Conservation (phyloP, 2,329 filamentous ascomycete genomes). For the Phyllosticta ampelicida region DNA sequence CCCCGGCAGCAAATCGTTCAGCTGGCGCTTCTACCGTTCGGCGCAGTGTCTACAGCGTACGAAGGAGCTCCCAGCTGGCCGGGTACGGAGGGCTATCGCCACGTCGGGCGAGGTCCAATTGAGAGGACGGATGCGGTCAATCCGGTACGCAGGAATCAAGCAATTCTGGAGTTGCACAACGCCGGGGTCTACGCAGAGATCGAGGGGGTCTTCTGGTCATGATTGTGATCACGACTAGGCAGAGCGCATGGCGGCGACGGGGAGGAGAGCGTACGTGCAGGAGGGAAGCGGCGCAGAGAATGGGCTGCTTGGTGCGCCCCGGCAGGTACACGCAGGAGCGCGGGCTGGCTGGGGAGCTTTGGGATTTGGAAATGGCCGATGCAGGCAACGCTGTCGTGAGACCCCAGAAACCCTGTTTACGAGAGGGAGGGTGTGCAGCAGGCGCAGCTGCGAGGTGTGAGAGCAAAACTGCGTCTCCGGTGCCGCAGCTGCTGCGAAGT, state of each 20-base stretch:
- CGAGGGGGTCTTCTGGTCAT: slow-evolving; percentile 17
- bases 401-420: slow-evolving; percentile 10
- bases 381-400: slow-evolving; percentile 9
- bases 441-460: slow-evolving; percentile 6
- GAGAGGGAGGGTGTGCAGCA: slow-evolving; percentile 2
- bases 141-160: slow-evolving; percentile 30
- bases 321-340: slow-evolving; percentile 10
- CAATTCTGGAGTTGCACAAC: slow-evolving; percentile 26
- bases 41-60: not conserved
- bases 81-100: slow-evolving; percentile 9
- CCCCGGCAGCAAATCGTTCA: slow-evolving; percentile 1
- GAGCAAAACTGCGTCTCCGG: not conserved
- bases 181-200: slow-evolving; percentile 26
- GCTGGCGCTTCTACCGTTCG: slow-evolving; percentile 6
- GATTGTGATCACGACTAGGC: slow-evolving; percentile 17
- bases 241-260: slow-evolving; percentile 25
- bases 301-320: slow-evolving; percentile 3
- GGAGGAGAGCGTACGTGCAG: slow-evolving; percentile 4
- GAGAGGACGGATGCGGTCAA: slow-evolving; percentile 9
- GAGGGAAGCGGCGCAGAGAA: not conserved
- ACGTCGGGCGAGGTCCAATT: slow-evolving; percentile 1
- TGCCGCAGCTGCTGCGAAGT: slow-evolving; percentile 6
- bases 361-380: slow-evolving; percentile 10
- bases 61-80: slow-evolving; percentile 3
- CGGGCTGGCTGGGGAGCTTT: slow-evolving; percentile 5